These are phyloP conservation scores for Leishmania tropica DNA, from an alignment of 208 protist genomes.

Conservation along the genomic window DNA sequence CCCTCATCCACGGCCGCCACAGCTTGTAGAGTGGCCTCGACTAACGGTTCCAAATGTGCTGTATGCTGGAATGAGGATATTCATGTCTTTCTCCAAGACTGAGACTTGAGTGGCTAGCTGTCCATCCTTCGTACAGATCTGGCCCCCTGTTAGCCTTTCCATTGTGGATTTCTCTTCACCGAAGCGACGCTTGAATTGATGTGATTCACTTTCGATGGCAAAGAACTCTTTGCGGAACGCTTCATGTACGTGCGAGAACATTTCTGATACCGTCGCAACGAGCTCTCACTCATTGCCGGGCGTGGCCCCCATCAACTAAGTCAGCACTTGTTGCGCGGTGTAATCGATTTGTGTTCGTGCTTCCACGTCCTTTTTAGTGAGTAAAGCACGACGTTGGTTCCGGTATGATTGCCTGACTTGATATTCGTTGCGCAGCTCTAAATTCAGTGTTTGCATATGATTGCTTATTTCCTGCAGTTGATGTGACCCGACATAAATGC, in stretches of 20 bases:
- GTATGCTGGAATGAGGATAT: too few species aligned
- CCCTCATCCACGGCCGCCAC: background rate
- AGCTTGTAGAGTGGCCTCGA: too few species aligned
- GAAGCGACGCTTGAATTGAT: too few species aligned
- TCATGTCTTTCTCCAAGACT: too few species aligned
- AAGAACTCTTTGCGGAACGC: background rate
- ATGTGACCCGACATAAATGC: background rate
- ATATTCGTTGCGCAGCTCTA: background rate
- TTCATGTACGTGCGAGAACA: background rate
- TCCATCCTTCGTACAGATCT: too few species aligned
- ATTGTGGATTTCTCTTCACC: too few species aligned
- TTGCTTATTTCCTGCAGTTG: background rate
- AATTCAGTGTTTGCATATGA: background rate
- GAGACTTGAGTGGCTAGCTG: too few species aligned
- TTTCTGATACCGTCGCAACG: background rate
- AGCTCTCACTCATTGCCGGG: background rate
- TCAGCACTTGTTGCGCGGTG: background rate
- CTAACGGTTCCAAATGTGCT: too few species aligned
- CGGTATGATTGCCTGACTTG: background rate
- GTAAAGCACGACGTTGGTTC: background rate
- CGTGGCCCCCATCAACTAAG: background rate
- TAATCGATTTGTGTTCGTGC: background rate
- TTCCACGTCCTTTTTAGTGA: background rate
- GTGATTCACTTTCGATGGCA: too few species aligned
- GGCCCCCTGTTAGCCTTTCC: too few species aligned